Conservation (phyloP, 495 filamentous ascomycete species). For the Aspergillus hancockii region DNA sequence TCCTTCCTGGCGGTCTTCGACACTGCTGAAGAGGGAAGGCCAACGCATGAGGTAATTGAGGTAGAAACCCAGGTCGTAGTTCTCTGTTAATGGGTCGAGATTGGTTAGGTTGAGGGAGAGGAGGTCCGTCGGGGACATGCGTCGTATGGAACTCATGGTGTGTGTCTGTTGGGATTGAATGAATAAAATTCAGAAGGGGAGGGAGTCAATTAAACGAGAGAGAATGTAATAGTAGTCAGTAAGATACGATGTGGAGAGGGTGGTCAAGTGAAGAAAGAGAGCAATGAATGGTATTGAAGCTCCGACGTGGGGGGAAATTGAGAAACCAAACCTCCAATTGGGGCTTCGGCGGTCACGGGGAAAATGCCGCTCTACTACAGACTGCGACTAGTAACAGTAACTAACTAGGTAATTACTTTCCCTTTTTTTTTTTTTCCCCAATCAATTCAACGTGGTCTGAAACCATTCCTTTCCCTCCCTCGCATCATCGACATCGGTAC, state of each 20-base stretch:
- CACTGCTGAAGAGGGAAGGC: constrained; percentile 88
- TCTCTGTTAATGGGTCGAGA: constrained; percentile 92
- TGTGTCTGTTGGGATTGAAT: neutral
- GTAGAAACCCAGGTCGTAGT: constrained; percentile 94
- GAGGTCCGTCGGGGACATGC: constrained; percentile 71
- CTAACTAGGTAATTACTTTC: constrained; percentile 5
- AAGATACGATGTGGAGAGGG: constrained; percentile 4
- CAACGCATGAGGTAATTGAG: constrained; percentile 91
- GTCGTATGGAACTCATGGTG: constrained; percentile 67
- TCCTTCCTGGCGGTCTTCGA: constrained; percentile 76
- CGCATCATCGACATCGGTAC: neutral
- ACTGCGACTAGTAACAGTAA: no score
- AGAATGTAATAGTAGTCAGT: no score
- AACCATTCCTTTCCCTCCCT: neutral
- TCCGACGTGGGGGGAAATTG: constrained; percentile 1
- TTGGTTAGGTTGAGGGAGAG: constrained; percentile 82
- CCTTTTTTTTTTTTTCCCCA: no score
- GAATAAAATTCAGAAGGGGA: neutral
- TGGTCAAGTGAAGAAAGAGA: constrained; percentile 10
- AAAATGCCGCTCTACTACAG: constrained; percentile 7
- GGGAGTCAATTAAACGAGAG: constrained; percentile 1
- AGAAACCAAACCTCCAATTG: constrained; percentile 10
- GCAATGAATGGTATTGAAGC: neutral
- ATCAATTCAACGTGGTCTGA: neutral
- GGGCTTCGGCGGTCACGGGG: constrained; percentile 31